Evolutionary conservation across 208 protist genomes (phyloP), one percentile per base, ranked within the genome.

Genomic region (Strigomonas culicis): DNA sequence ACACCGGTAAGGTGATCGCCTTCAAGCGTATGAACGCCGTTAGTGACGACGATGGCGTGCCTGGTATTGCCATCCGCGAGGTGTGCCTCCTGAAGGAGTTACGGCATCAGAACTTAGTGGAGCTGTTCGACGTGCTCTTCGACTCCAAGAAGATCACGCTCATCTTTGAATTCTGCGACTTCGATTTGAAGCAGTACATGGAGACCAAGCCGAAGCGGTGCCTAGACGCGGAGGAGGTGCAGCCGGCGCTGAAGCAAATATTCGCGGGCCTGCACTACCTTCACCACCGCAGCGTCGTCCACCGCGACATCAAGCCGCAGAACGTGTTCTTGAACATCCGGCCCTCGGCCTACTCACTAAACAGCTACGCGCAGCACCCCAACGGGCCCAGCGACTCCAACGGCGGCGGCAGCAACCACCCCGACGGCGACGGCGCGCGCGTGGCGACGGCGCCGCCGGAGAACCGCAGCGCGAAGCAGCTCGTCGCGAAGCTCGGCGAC

Each of bases 111-210:
- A 99, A 97, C 65, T 88, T 98, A 34, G 92, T 97, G 2, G 81
- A 86, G 39, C 71, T 99, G 8, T 84, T 93, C 51, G 97, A 99
- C 60, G 97, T 99, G 0, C 93, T 99, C 32, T 96, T 99, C 65
- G 93, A 93, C 19, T 81, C 97, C n/a, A 93, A 93, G 0, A 98
- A 98, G 66, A 92, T 99, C 19, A 98, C 95, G 4, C 79, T 99
- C 51, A 97, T 99, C 8, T 99, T 99, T 61, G 98, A 99, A 80
- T 98, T 92, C 67, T 85, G 98, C 51, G 97, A 99, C 49, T 90
- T 91, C 60, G 98, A 99, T 62, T 64, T 99, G 58, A 99, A 98
- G 72, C 92, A 96, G 56, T 99, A 96, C 68, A 81, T 99, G 63
- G 95, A 99, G 39, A 67, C 61, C 21, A 72, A 82, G 1, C 57